Percentiles rank a stretch among this genome's conserved stretches.
These are phyloP conservation scores for Boletus eberwhitei DNA, from an alignment of 768 basidiomycete genomes.

Conservation along the genomic window DNA sequence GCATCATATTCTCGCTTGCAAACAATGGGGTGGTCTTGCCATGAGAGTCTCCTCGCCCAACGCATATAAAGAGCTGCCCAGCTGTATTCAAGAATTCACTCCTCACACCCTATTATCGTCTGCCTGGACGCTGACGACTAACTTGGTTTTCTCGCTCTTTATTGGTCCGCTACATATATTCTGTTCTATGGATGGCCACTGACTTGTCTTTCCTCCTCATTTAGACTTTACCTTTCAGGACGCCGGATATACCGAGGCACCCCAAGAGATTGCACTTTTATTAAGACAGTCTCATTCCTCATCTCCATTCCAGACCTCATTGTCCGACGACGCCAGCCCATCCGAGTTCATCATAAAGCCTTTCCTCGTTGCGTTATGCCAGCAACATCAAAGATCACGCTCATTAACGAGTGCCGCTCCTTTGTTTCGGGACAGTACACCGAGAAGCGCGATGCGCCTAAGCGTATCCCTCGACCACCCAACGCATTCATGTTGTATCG, in stretches of 20 bases:
- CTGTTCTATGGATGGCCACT: not conserved
- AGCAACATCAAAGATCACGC: conserved; percentile 1
- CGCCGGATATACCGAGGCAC: not conserved
- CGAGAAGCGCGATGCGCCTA: conserved; percentile 3
- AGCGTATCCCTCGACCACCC: conserved; percentile 45
- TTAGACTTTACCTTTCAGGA: conserved; percentile 2
- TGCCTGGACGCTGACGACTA: conserved; percentile 10
- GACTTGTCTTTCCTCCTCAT: not conserved
- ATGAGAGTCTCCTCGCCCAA: not conserved
- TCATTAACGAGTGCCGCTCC: conserved; percentile 3
- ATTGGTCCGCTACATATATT: conserved; percentile 5
- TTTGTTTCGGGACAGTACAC: not conserved
- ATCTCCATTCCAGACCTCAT: not conserved
- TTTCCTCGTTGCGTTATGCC: conserved; percentile 1
- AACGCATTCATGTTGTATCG: conserved; percentile 62
- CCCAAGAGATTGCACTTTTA: not conserved
- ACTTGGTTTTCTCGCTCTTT: not conserved
- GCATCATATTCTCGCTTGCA: conserved; percentile 6
- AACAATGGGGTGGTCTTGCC: not conserved
- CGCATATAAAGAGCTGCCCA: conserved; percentile 17
- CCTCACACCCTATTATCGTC: conserved; percentile 2
- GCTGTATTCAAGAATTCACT: not conserved
- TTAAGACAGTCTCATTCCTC: not conserved
- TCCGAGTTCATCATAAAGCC: not conserved
- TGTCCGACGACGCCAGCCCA: not conserved